Evolutionary conservation across 805 yeast genomes (phyloP).

Genomic region (Metschnikowia amazonensis): DNA sequence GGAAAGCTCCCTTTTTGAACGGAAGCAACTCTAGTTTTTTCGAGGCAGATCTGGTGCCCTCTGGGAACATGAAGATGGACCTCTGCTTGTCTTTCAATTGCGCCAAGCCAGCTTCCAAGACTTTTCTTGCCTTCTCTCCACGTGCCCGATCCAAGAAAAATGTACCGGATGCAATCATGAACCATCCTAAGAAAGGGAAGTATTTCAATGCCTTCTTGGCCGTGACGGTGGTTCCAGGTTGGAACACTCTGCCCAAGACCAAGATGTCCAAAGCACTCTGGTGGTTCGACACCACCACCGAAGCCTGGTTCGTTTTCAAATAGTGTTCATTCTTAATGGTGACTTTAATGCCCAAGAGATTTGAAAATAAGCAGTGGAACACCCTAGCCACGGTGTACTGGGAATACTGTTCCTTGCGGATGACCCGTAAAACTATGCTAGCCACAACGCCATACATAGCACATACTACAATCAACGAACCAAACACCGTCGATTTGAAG

Average conservation of each 20-base stretch:
- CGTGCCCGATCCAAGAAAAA: constrained; percentile 83
- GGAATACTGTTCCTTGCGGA: constrained; percentile 74
- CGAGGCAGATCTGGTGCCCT: constrained; percentile 89
- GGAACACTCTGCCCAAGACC: constrained; percentile 78
- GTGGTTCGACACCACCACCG: constrained; percentile 80
- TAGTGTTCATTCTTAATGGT: constrained; percentile 49
- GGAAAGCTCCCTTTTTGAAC: constrained; percentile 97
- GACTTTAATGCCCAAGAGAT: constrained; percentile 65
- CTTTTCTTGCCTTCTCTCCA: constrained; percentile 68
- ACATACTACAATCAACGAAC: constrained; percentile 50
- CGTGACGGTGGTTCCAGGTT: constrained; percentile 85
- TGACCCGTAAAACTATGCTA: constrained; percentile 58
- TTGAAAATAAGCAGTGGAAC: constrained; percentile 60
- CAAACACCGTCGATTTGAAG: constrained; percentile 49
- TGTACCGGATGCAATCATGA: constrained; percentile 87
- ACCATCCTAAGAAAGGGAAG: constrained; percentile 94
- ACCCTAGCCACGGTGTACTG: constrained; percentile 90
- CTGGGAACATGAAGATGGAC: constrained; percentile 89
- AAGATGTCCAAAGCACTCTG: constrained; percentile 86
- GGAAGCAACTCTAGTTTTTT: constrained; percentile 68
- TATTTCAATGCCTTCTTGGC: constrained; percentile 82
- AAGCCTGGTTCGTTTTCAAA: constrained; percentile 51
- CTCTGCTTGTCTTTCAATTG: constrained; percentile 60
- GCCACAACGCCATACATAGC: constrained; percentile 77
- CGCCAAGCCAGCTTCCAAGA: constrained; percentile 66